Conservation (phyloP, 441 rosid species). For the Arabidopsis hybrid region DNA sequence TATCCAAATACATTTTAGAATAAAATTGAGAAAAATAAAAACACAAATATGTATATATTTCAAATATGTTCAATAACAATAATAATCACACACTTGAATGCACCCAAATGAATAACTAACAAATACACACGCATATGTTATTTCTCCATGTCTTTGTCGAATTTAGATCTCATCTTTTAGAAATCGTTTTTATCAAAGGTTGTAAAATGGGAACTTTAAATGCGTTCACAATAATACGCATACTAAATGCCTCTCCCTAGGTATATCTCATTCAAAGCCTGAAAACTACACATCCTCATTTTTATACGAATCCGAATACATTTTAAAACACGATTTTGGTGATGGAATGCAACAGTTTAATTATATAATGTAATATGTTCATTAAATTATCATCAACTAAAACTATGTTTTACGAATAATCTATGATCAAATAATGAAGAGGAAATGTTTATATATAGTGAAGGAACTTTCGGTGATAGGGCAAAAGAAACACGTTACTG, state of each 20-base stretch:
- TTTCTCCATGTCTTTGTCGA: not conserved
- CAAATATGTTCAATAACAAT: too few relatives aligned
- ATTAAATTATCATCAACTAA: not conserved
- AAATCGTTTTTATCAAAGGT: not conserved
- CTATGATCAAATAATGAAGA: not conserved
- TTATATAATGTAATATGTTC: not conserved
- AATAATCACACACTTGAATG: too few relatives aligned
- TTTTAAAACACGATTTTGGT: not conserved
- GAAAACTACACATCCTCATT: not conserved
- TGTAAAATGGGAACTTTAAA: not conserved
- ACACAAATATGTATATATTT: too few relatives aligned
- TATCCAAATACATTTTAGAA: too few relatives aligned
- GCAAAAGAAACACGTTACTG: slow-evolving; percentile 8
- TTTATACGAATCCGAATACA: not conserved
- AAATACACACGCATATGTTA: not conserved
- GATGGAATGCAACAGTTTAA: not conserved
- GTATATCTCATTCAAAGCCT: not conserved
- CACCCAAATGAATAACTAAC: not conserved
- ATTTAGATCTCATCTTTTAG: not conserved
- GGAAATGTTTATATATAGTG: not conserved
- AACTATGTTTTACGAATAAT: not conserved
- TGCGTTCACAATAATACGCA: not conserved
- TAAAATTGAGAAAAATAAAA: too few relatives aligned
- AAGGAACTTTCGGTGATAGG: slow-evolving; percentile 17
- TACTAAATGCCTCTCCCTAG: not conserved